Conservation (phyloP, 2,329 filamentous ascomycete species). For the Cytospora piceicola region DNA sequence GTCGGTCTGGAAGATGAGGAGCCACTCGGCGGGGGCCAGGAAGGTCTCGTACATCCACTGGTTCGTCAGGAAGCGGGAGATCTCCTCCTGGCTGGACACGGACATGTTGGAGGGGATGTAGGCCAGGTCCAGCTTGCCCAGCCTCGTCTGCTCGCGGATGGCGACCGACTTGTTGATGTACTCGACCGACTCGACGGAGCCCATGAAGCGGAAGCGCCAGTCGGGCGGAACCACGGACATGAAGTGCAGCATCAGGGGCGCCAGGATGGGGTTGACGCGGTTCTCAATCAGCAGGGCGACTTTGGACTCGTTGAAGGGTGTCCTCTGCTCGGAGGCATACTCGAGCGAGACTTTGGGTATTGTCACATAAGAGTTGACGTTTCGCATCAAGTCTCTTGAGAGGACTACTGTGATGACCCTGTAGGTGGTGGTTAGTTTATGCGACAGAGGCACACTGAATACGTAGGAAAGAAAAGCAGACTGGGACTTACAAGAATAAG, state of each 20-base stretch:
- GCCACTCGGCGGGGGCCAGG: slow-evolving; percentile 55
- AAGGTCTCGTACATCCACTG: slow-evolving; percentile 56
- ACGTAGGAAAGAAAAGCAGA: neutral
- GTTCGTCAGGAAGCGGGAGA: slow-evolving; percentile 56
- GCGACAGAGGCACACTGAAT: neutral
- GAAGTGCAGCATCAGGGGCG: slow-evolving; percentile 59
- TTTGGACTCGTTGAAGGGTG: slow-evolving; percentile 53
- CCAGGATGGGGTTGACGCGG: slow-evolving; percentile 52
- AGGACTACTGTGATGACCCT: slow-evolving; percentile 23
- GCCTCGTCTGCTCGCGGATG: slow-evolving; percentile 41
- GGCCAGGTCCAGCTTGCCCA: slow-evolving; percentile 55
- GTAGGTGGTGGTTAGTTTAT: slow-evolving; percentile 9
- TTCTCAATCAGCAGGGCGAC: slow-evolving; percentile 61
- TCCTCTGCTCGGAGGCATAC: slow-evolving; percentile 38
- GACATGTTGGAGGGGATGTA: slow-evolving; percentile 57
- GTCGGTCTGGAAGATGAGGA: slow-evolving; percentile 60
- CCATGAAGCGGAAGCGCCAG: slow-evolving; percentile 62
- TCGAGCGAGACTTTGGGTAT: slow-evolving; percentile 47
- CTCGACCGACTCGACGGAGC: slow-evolving; percentile 49
- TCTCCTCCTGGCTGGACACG: slow-evolving; percentile 54
- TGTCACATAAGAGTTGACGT: slow-evolving; percentile 47
- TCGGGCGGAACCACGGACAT: slow-evolving; percentile 60
- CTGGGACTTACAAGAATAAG: slow-evolving; percentile 25
- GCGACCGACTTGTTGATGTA: slow-evolving; percentile 42
- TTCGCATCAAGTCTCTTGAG: slow-evolving; percentile 31